Evolutionary conservation across 495 filamentous ascomycete species (phyloP).

Genomic region (Neurospora sp.): DNA sequence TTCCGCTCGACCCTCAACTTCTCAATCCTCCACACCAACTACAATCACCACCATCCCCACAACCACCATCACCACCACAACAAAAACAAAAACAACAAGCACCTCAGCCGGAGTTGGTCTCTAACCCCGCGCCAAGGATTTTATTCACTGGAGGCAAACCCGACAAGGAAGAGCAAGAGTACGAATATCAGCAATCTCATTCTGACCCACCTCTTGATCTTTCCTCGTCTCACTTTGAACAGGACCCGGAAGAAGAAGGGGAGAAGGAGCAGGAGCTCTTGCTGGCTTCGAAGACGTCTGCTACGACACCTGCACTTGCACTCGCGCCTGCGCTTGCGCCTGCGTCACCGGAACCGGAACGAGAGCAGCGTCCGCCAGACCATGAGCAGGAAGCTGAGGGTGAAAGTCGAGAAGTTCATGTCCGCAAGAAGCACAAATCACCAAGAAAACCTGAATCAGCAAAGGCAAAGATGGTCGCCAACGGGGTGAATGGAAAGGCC

Average conservation of each 20-base stretch:
- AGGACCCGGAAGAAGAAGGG: background rate
- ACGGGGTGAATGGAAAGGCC: constrained; percentile 13
- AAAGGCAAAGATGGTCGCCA: constrained; percentile 11
- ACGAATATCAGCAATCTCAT: background rate
- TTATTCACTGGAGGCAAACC: background rate
- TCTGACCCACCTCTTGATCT: background rate
- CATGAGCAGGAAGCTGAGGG: background rate
- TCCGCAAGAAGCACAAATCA: constrained; percentile 23
- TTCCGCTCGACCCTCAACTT: background rate
- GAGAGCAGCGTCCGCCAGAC: constrained; percentile 4
- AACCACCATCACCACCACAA: background rate
- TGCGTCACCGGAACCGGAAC: background rate
- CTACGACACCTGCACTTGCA: constrained; percentile 3
- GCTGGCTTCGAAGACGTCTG: background rate
- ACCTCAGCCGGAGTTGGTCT: background rate
- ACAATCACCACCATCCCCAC: background rate
- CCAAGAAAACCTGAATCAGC: constrained; percentile 8
- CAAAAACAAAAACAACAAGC: background rate
- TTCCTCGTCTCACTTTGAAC: background rate
- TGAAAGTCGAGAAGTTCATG: constrained; percentile 8
- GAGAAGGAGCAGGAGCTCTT: background rate
- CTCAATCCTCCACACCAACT: background rate
- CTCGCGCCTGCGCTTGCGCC: background rate
- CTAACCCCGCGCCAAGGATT: background rate
- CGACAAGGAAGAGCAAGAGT: background rate